Evolutionary conservation across 2,329 filamentous ascomycete species (phyloP), one percentile per base, ranked within the genome.

Genomic region (Lachnellula suecica): DNA sequence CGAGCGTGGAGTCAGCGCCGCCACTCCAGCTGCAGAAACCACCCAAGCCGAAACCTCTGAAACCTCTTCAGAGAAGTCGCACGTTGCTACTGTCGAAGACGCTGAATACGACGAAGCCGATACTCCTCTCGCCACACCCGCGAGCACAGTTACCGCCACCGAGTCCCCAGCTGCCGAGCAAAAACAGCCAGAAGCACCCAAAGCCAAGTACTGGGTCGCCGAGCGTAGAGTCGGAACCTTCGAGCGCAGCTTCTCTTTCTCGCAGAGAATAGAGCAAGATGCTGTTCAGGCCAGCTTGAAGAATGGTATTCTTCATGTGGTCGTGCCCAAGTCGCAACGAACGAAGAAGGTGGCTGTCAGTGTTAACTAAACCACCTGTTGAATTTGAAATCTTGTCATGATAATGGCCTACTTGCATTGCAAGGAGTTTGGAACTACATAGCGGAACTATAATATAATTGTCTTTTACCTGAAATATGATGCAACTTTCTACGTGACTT

Each of bases 201-300:
- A 73, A 41, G 70, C 74, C 62, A 84, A 82, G 71, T 91, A 84
- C 78, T 92, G 88, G 88, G 73, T 84, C 56, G 73, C 76, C 20
- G 84, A 89, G 73, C 82, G 84, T 61, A 79, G 76, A 54, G 73
- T 85, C 53, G 85, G 85, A 67, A 77, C 83, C 58, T 89, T 89
- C 71, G 77, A 81, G 49, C 79, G 86, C 56, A 81, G 76, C 59
- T 89, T 89, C 73, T 79, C 74, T 65, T 89, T 89, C 74, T 82
- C 84, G 1, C 71, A 72, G 46, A 78, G 79, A 23, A 77, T 89
- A 57, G 82, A 88, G 64, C 78, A 81, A 61, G 80, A 83, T 19
- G 71, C 64, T 13, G 85, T 89, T 49, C 74, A 70, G 42, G 87
- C 87, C 38, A 75, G 65, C 47, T 77, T 89, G 59, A 79, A 81